Evolutionary conservation across 108 stramenopile genomes (phyloP).

Genomic region (Conticribra guillardii): DNA sequence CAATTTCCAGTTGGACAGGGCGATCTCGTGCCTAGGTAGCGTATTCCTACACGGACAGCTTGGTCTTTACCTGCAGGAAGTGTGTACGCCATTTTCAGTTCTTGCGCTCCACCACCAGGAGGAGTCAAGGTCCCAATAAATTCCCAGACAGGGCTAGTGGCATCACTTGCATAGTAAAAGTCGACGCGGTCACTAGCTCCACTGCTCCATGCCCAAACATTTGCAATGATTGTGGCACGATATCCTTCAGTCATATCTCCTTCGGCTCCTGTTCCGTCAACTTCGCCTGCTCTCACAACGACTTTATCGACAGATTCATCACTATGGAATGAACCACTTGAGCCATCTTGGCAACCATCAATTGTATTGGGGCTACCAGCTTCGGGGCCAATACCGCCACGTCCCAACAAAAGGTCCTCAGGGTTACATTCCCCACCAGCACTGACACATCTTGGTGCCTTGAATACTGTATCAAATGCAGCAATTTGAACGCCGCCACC

Average conservation of each 20-base stretch:
- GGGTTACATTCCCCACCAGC: slow-evolving; percentile 8
- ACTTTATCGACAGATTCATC: slow-evolving; percentile 25
- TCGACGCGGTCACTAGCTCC: neutral
- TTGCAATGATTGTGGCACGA: slow-evolving; percentile 2
- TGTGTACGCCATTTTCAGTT: neutral
- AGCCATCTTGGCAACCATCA: slow-evolving; percentile 18
- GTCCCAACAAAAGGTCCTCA: neutral
- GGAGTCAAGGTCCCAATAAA: neutral
- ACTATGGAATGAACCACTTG: neutral
- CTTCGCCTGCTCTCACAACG: slow-evolving; percentile 7
- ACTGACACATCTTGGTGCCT: slow-evolving; percentile 3
- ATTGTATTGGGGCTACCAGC: slow-evolving; percentile 5
- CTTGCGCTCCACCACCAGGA: neutral
- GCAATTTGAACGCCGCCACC: neutral
- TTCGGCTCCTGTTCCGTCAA: neutral
- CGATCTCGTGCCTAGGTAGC: neutral
- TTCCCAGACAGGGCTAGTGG: neutral
- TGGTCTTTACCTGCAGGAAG: neutral
- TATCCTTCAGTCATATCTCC: slow-evolving; percentile 1
- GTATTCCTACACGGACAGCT: neutral
- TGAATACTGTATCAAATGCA: neutral
- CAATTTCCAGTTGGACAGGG: neutral
- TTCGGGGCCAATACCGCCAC: neutral
- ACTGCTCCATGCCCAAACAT: neutral
- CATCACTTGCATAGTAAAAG: neutral